A percentile compares a stretch with the other conserved stretches of the same genome.
Evolutionary conservation across 306 rosid species (phyloP).

Genomic region (Gynostemma pentaphyllum): DNA sequence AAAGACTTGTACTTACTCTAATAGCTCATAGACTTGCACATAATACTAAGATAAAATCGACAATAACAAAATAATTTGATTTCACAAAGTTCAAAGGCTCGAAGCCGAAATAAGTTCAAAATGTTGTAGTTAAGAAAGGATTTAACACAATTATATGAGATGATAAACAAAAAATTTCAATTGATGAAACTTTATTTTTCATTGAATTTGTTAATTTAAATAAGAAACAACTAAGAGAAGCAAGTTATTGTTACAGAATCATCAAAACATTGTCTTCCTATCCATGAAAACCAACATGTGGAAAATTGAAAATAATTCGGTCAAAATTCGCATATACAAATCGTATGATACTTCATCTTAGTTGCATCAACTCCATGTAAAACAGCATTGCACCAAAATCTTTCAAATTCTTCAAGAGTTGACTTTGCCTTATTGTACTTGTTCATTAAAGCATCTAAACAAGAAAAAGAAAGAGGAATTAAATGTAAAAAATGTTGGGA

Average conservation of each 20-base stretch:
- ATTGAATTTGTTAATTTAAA: too few relatives aligned
- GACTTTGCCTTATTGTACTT: not conserved
- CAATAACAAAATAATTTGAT: too few relatives aligned
- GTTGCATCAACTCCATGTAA: slow-evolving; percentile 39
- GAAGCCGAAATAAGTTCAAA: too few relatives aligned
- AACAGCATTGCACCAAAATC: not conserved
- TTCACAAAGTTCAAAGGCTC: too few relatives aligned
- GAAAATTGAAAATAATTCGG: slow-evolving; percentile 46
- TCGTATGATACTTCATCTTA: slow-evolving; percentile 27
- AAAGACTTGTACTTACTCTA: too few relatives aligned
- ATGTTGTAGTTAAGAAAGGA: too few relatives aligned
- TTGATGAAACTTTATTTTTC: too few relatives aligned
- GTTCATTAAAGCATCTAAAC: not conserved
- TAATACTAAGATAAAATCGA: too few relatives aligned
- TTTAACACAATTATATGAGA: too few relatives aligned
- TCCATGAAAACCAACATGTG: slow-evolving; percentile 46
- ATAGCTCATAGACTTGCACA: too few relatives aligned
- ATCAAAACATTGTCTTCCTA: slow-evolving; percentile 8
- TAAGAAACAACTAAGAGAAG: not conserved
- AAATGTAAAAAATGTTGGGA: too few relatives aligned
- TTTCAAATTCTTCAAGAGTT: not conserved
- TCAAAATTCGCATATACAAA: slow-evolving; percentile 24
- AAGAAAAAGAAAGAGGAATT: not conserved
- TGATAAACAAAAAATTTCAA: too few relatives aligned
- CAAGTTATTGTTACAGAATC: slow-evolving; percentile 28